Conservation (phyloP, 441 rosid species). For the Populus trichocarpa region DNA sequence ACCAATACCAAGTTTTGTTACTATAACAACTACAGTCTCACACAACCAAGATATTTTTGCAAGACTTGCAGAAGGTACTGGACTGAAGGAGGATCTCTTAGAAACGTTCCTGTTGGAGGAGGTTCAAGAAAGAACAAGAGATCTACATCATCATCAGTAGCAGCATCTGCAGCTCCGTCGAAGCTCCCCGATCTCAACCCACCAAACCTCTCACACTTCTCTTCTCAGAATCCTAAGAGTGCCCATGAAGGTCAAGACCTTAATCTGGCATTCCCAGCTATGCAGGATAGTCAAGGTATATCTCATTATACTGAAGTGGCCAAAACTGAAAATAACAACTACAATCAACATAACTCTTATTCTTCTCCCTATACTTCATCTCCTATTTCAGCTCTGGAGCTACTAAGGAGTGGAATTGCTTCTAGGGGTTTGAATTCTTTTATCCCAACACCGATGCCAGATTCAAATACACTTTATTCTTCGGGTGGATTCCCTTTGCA, state of each 20-base stretch:
- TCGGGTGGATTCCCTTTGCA: conserved; percentile 61
- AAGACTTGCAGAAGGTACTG: no score
- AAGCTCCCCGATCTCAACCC: conserved; percentile 73
- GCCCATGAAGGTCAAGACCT: conserved; percentile 61
- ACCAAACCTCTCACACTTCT: conserved; percentile 45
- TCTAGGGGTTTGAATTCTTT: conserved; percentile 44
- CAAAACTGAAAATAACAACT: conserved; percentile 34
- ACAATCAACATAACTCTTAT: conserved; percentile 28
- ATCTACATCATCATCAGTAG: conserved; percentile 39
- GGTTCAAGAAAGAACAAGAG: no score
- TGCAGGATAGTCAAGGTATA: conserved; percentile 43
- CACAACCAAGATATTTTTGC: no score
- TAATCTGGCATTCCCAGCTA: conserved; percentile 57
- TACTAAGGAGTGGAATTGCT: conserved; percentile 51
- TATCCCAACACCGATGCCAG: conserved; percentile 46
- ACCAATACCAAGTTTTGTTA: no score
- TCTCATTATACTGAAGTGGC: conserved; percentile 40
- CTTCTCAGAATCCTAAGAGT: conserved; percentile 52
- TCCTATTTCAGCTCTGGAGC: conserved; percentile 58
- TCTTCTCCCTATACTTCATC: conserved; percentile 35
- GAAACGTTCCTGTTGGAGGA: no score
- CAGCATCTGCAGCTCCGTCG: conserved; percentile 23
- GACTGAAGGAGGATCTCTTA: no score
- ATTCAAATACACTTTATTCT: conserved; percentile 45
- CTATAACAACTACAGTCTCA: no score